Base-by-base conservation (phyloP, 345 rosid species). In the Euclidium syriacum region DNA sequence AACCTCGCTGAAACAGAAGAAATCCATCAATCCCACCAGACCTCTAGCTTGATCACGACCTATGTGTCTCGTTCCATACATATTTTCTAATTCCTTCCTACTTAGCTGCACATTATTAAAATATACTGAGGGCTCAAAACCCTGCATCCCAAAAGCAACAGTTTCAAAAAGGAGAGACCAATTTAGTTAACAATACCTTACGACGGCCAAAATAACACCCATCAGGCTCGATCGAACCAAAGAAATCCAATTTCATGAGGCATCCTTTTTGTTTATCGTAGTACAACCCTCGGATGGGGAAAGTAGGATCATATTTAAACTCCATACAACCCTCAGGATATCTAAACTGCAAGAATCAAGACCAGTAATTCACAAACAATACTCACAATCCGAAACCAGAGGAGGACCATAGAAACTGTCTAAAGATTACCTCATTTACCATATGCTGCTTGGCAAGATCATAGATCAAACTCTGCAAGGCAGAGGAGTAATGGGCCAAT, bases 1-100 rank as follows among this genome's bases (percentile, higher is more conserved):
- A 16, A 94, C 97, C 96, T 94, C 97, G 33, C 91, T 94, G 76
- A 94, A 94, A 76, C 99, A 94, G 75, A 94, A 94, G 81, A 89
- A 84, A 79, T 94, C 97, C 99, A 94, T 94, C 77, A 94, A 79
- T 40, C 97, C 97, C 65, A 85, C 95, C 29, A 94, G 85, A n/a
- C 62, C 80, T 35, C 85, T 88, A 1, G 95, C 97, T 75, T 89
- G 99, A 52, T 85, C 86, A 70, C 88, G 90, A 38, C 99, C 97
- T 67, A 94, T 82, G 66, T 84, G 99, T 52, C 99, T 71, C 0
- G 97, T 89, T 29, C 99, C 97, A 56, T 92, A 94, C 62, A 81
- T 73, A 40, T 73, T 76, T 35, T 77, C 77, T 65, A 94, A 67
- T 64, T 94, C 96, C 62, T 79, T 51, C 75, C 71, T 68, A 57